Percentiles rank a stretch among this genome's conserved stretches.
Conservation (phyloP, 2,329 filamentous ascomycete genomes). For the Cyanodermella asteris region DNA sequence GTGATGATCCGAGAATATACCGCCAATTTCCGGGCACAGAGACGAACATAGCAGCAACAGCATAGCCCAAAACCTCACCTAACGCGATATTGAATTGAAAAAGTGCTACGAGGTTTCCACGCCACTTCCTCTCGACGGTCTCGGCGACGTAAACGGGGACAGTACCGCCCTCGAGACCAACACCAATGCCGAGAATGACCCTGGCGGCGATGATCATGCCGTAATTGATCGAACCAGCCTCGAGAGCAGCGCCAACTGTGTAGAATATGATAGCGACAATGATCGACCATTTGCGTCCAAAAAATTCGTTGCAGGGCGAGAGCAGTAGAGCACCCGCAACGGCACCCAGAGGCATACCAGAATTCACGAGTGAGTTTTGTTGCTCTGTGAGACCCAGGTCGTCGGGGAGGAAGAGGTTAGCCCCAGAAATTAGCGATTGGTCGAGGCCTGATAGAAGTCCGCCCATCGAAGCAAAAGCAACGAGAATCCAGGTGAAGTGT, state of each 20-base stretch:
- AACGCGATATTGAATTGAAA: slow-evolving; percentile 61
- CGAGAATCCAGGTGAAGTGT: slow-evolving; percentile 45
- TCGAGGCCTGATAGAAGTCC: slow-evolving; percentile 51
- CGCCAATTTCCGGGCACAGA: slow-evolving; percentile 48
- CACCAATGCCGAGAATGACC: slow-evolving; percentile 46
- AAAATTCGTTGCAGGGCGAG: slow-evolving; percentile 42
- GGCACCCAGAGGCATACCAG: slow-evolving; percentile 49
- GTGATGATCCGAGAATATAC: slow-evolving; percentile 50
- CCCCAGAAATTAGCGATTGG: slow-evolving; percentile 50
- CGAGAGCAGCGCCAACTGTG: slow-evolving; percentile 45
- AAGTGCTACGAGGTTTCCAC: slow-evolving; percentile 50
- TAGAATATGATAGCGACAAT: slow-evolving; percentile 48
- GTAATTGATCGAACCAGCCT: slow-evolving; percentile 45
- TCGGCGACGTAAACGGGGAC: slow-evolving; percentile 57
- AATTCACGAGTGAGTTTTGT: slow-evolving; percentile 45
- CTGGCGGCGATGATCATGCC: slow-evolving; percentile 49
- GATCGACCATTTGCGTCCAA: slow-evolving; percentile 46
- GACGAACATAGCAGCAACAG: slow-evolving; percentile 50
- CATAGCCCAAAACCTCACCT: slow-evolving; percentile 52
- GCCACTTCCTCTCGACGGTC: slow-evolving; percentile 42
- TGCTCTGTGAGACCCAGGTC: slow-evolving; percentile 32
- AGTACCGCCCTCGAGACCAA: slow-evolving; percentile 52
- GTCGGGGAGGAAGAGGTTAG: slow-evolving; percentile 41
- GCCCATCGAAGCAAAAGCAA: slow-evolving; percentile 54
- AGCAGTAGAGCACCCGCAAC: slow-evolving; percentile 48